Evolutionary conservation across 2,329 filamentous ascomycete species (phyloP).

Genomic region (Hymenotorrendiella dingleyae): DNA sequence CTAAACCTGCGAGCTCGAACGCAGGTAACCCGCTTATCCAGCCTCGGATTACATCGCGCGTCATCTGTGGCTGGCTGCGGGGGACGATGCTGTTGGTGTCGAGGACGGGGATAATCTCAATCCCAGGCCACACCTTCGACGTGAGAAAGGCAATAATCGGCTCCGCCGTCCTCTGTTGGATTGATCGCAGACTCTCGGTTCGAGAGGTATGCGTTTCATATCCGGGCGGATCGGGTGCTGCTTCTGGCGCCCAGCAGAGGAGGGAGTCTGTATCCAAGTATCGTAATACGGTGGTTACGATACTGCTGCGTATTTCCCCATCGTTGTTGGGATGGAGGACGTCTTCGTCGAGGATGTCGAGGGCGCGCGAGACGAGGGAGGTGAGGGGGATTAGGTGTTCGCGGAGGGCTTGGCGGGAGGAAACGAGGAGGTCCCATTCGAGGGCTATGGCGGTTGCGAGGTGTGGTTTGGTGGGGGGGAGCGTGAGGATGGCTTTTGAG

Average conservation of each 20-base stretch:
- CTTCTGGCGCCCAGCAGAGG: conserved; percentile 76
- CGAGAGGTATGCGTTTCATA: conserved; percentile 39
- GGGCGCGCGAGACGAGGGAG: conserved; percentile 72
- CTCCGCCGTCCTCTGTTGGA: conserved; percentile 64
- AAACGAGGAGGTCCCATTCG: conserved; percentile 86
- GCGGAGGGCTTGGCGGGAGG: conserved; percentile 76
- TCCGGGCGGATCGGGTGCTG: conserved; percentile 40
- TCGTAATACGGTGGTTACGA: conserved; percentile 66
- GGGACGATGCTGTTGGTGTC: conserved; percentile 73
- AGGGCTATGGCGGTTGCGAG: conserved; percentile 81
- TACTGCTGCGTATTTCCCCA: conserved; percentile 52
- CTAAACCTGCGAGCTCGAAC: conserved; percentile 81
- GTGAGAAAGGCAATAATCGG: conserved; percentile 68
- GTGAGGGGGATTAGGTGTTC: conserved; percentile 88
- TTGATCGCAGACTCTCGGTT: conserved; percentile 57
- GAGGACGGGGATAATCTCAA: conserved; percentile 75
- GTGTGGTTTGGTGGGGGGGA: conserved; percentile 71
- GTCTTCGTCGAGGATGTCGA: conserved; percentile 74
- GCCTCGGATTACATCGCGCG: conserved; percentile 67
- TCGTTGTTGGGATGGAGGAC: conserved; percentile 27
- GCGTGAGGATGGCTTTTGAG: conserved; percentile 62
- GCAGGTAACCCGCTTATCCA: conserved; percentile 70
- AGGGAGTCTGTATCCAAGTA: conserved; percentile 91
- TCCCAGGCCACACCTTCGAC: conserved; percentile 73
- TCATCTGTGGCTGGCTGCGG: conserved; percentile 63